phyloP scores from a whole-genome alignment of 306 rosid genomes.

The Quercus wislizeni region DNA sequence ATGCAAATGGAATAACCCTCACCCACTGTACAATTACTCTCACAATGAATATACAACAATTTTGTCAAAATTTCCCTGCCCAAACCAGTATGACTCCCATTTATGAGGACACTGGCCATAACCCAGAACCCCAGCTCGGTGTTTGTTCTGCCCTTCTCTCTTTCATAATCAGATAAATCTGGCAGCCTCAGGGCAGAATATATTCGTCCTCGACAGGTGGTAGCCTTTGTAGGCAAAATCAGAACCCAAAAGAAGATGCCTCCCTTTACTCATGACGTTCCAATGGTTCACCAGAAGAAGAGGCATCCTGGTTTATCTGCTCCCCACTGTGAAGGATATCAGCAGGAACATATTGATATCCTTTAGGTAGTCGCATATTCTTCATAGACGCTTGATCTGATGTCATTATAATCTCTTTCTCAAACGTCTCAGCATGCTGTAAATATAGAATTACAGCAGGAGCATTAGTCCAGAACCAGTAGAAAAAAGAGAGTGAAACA shows the following conservation, averaged over 20 bases:
- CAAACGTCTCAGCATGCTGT: conserved; percentile 80
- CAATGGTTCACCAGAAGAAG: conserved; percentile 46
- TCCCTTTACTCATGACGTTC: conserved; percentile 54
- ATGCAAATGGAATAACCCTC: conserved; percentile 51
- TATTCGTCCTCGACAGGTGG: conserved; percentile 16
- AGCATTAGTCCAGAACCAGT: conserved; percentile 13
- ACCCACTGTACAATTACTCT: conserved; percentile 73
- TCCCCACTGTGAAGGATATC: conserved; percentile 77
- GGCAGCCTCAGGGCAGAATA: conserved; percentile 21
- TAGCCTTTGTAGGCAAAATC: conserved; percentile 31
- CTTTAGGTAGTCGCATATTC: conserved; percentile 84
- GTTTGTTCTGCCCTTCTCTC: neutral
- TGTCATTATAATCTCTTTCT: conserved; percentile 92
- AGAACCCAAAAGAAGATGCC: conserved; percentile 19
- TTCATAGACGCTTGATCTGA: conserved; percentile 96
- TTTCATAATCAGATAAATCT: neutral
- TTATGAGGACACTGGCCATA: conserved; percentile 21
- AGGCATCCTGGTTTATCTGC: conserved; percentile 61
- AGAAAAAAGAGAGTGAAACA: neutral
- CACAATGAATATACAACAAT: conserved; percentile 64
- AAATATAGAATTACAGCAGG: conserved; percentile 22
- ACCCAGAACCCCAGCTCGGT: neutral
- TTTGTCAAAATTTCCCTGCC: conserved; percentile 46
- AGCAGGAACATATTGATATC: conserved; percentile 96
- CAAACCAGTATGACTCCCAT: conserved; percentile 26